Base-by-base conservation (phyloP, 2,329 filamentous ascomycete genomes). In the Waltergamsia citrina region DNA sequence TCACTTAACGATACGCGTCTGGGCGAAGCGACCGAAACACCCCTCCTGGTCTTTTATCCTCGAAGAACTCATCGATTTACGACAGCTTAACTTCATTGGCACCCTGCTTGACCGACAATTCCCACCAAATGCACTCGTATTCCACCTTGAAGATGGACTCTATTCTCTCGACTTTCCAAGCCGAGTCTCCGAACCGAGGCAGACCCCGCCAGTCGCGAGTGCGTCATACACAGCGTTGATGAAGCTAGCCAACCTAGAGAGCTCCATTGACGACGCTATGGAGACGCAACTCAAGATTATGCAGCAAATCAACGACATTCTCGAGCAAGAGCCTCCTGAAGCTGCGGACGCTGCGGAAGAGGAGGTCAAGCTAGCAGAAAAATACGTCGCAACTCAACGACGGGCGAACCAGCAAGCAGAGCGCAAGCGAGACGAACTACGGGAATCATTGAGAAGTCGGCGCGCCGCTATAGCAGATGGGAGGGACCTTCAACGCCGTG, bases 201-300 rank as follows among this genome's bases (percentile, higher is more conserved):
- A 71, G 17, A 66, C 69, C 6, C 56, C 34, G 3, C 45, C 63
- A 3, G 52, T 72, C 0, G 62, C 72, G 0, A 87, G 82, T 0
- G 87, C 86, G 0, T 87, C 87, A 0, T 95, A 94, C 54, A 87
- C 86, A 49, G 77, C 84, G 3, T 65, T 96, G 15, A 90, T 95
- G 79, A 81, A 84, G 39, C 67, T 96, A 9, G 81, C 85, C 6
- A 94, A 88, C 38, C 68, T 96, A 12, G 86, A 94, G 41, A 85
- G 83, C 51, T 94, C 87, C 35, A 85, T 95, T 17, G 86, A 93
- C 51, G 90, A 96, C 55, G 87, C 87, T 2, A 62, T 94, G 8
- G 74, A 78, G 2, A 93, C 85, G 0, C 77, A 83, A 11, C 76
- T 83, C 39, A 69, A 71, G 34, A 67, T 96, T 7, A 77, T 85